Evolutionary conservation across 805 yeast genomes (phyloP), one percentile per base, ranked within the genome.

Genomic region (Brettanomyces anomalus): DNA sequence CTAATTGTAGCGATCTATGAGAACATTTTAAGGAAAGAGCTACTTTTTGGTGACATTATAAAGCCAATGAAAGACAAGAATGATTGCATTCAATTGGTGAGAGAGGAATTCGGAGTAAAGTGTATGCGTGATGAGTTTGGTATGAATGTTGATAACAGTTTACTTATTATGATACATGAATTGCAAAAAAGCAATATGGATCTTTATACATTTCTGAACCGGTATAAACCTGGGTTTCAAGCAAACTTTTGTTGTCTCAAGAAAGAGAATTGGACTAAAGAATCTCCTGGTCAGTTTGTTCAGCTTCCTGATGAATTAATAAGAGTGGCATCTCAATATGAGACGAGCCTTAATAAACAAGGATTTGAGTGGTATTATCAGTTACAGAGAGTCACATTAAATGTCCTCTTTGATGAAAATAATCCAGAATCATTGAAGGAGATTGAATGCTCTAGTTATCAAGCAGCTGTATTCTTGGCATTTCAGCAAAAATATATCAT

Each of bases 301-400:
- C 47, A 34, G 11, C 16, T 54, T 4, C 56, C 54, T 3, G 26
- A 36, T 2, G 46, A 46, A 11, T 36, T 55, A 26, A 36, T 34
- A 14, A 33, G 8, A 1, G 18, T 41, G 4, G 28, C 24, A 5
- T 43, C 42, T 6, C 49, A 42, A 36, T 55, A 52, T 36, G 14
- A 33, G 2, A 51, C 37, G 34, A 48, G 42, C 24, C 42, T 37
- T 4, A 26, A 36, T 2, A 26, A 41, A 7, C 39, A 46, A 24
- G 40, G 40, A 6, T 53, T 70, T 14, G 66, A 69, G 45, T 72
- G 77, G 77, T 59, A 56, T 41, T 65, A 60, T 39, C 58, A 66
- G 15, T 53, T 71, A 15, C 76, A 72, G 41, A 70, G 69, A 45
- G 45, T 72, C 16, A 49, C 53, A 0, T 55, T 72, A 14, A 45